These are phyloP conservation scores for Suillus fuscotomentosus DNA, from an alignment of 768 basidiomycete species.

Conservation along the genomic window DNA sequence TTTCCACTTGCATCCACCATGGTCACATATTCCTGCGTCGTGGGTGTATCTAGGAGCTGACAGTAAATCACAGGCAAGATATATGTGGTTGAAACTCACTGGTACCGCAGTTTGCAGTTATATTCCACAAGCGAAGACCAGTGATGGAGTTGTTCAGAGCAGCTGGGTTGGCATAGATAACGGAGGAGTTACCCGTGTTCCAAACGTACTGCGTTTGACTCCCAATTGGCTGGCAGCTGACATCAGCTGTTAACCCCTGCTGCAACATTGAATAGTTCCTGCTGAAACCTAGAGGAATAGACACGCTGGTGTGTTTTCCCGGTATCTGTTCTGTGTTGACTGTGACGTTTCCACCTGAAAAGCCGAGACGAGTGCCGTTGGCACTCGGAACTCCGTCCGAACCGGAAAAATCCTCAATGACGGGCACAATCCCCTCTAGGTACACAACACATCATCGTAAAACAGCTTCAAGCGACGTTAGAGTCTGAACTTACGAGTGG, in stretches of 20 bases:
- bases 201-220: not conserved
- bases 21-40: conserved; percentile 4
- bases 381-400: not conserved
- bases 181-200: not conserved
- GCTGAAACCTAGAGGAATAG: not conserved
- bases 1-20: not conserved
- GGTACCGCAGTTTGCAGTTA: conserved; percentile 1
- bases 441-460: not conserved
- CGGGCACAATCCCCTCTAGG: conserved; percentile 4
- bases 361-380: conserved; percentile 1
- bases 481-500: not conserved
- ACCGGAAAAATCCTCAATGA: not conserved
- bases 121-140: not conserved
- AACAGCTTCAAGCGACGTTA: not conserved
- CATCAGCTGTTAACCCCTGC: conserved; percentile 6
- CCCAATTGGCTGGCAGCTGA: not conserved
- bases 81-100: not conserved
- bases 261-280: conserved; percentile 6
- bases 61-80: no score
- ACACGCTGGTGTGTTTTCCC: not conserved
- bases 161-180: not conserved
- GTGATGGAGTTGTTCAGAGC: not conserved
- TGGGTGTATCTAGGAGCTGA: not conserved
- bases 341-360: no score
- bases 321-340: not conserved